Evolutionary conservation across 1,139 yeast species (phyloP).

Genomic region (Kodamaea sp.): DNA sequence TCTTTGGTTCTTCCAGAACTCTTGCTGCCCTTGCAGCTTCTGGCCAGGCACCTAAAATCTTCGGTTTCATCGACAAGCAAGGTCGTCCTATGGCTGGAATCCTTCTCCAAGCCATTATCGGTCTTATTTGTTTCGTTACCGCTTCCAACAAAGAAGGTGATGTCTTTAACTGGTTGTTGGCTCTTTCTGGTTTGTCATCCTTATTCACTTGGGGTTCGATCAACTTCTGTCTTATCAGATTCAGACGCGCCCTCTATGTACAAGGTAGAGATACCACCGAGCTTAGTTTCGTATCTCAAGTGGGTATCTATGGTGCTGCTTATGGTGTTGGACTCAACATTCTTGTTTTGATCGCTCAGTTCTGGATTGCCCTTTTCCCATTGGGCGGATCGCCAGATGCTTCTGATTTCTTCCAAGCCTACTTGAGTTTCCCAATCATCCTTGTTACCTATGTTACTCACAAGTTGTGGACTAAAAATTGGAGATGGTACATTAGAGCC

Average conservation of each 20-base stretch:
- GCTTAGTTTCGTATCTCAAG: constrained; percentile 31
- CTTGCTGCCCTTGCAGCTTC: constrained; percentile 78
- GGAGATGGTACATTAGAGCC: constrained; percentile 41
- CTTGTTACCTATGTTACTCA: constrained; percentile 50
- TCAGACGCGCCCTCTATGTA: constrained; percentile 32
- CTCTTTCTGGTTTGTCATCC: constrained; percentile 38
- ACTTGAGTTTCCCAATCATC: constrained; percentile 56
- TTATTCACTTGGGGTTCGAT: constrained; percentile 40
- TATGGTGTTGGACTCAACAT: constrained; percentile 28
- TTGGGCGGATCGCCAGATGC: constrained; percentile 35
- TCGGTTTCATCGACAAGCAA: constrained; percentile 69
- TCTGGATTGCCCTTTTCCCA: constrained; percentile 46
- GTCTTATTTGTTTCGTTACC: constrained; percentile 41
- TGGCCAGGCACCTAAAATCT: constrained; percentile 73
- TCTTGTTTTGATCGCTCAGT: constrained; percentile 39
- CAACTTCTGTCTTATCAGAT: constrained; percentile 35
- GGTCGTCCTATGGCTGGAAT: constrained; percentile 78
- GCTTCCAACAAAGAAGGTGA: constrained; percentile 32
- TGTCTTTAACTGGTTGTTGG: constrained; percentile 36
- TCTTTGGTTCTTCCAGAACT: constrained; percentile 78
- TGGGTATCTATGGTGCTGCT: constrained; percentile 33
- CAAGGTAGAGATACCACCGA: constrained; percentile 36
- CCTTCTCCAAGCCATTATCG: constrained; percentile 47
- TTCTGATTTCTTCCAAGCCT: constrained; percentile 49
- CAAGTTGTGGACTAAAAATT: constrained; percentile 48